These are phyloP conservation scores for Volvariella surrecta DNA, from an alignment of 1,284 basidiomycete species.

Conservation along the genomic window DNA sequence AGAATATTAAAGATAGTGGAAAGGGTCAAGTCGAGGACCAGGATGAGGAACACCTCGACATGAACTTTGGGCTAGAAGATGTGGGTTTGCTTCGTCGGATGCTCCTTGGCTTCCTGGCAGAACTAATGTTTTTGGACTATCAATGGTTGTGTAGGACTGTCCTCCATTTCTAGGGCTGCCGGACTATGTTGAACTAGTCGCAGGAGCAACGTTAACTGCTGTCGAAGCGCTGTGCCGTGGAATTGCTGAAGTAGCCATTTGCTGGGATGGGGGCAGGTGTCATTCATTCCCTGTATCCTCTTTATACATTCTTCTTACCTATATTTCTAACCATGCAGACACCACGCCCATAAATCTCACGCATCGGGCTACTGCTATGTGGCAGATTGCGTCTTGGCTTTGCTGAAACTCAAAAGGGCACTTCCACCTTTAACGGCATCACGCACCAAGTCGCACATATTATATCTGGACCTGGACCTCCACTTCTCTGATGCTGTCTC, in stretches of 20 bases:
- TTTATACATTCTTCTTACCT: neutral
- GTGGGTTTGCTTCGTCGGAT: no score
- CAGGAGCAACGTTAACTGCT: constrained; percentile 71
- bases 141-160: constrained; percentile 54
- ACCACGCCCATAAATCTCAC: constrained; percentile 65
- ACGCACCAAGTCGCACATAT: constrained; percentile 50
- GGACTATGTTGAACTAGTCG: constrained; percentile 64
- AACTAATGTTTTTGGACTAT: neutral
- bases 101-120: no score
- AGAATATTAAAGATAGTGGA: constrained; percentile 13
- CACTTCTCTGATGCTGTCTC: constrained; percentile 90
- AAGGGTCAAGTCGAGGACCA: constrained; percentile 9
- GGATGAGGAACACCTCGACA: neutral
- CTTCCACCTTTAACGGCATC: constrained; percentile 9
- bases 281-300: no score
- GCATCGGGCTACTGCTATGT: constrained; percentile 94
- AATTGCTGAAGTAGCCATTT: constrained; percentile 58
- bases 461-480: constrained; percentile 90
- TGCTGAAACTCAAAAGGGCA: constrained; percentile 48
- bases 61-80: constrained; percentile 62
- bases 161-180: constrained; percentile 66
- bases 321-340: no score
- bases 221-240: constrained; percentile 50
- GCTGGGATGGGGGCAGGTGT: constrained; percentile 47
- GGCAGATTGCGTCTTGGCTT: constrained; percentile 80